Evolutionary conservation across 768 basidiomycete species (phyloP).

Genomic region (Hericium alpestre): DNA sequence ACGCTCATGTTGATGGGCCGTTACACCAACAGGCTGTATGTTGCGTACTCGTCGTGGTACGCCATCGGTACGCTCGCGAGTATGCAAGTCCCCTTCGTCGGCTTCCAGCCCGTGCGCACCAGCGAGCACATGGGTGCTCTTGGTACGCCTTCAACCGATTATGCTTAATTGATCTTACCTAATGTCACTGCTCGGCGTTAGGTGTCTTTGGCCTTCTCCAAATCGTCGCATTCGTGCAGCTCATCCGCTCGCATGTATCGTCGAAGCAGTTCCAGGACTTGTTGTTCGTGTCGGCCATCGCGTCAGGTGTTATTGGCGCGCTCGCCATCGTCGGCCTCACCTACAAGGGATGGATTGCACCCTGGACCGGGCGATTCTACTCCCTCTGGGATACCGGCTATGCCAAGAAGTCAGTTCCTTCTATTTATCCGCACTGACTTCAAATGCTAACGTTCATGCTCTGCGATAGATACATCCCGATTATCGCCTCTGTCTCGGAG

Average conservation of each 20-base stretch:
- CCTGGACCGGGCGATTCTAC: constrained; percentile 99
- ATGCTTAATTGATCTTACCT: constrained; percentile 3
- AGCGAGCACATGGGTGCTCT: constrained; percentile 99
- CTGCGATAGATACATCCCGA: constrained; percentile 70
- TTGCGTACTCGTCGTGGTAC: constrained; percentile 96
- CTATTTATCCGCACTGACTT: constrained; percentile 7
- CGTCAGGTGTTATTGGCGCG: constrained; percentile 61
- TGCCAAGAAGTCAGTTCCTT: constrained; percentile 71
- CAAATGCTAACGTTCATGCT: background rate
- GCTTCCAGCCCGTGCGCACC: constrained; percentile 95
- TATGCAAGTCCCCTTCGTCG: constrained; percentile 99
- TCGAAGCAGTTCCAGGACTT: constrained; percentile 87
- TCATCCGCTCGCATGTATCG: constrained; percentile 81
- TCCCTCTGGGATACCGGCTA: constrained; percentile 99
- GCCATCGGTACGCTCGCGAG: constrained; percentile 92
- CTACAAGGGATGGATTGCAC: constrained; percentile 90
- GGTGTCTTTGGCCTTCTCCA: constrained; percentile 94
- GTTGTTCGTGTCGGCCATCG: constrained; percentile 58
- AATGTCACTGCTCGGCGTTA: no score
- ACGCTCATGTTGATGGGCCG: constrained; percentile 94
- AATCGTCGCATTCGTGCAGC: constrained; percentile 86
- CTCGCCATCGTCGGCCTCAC: constrained; percentile 71
- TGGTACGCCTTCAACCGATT: constrained; percentile 37
- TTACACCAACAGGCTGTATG: constrained; percentile 84
- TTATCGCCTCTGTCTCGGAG: constrained; percentile 97